Evolutionary conservation across 805 yeast genomes (phyloP).

Genomic region (Ogataea glucozyma): DNA sequence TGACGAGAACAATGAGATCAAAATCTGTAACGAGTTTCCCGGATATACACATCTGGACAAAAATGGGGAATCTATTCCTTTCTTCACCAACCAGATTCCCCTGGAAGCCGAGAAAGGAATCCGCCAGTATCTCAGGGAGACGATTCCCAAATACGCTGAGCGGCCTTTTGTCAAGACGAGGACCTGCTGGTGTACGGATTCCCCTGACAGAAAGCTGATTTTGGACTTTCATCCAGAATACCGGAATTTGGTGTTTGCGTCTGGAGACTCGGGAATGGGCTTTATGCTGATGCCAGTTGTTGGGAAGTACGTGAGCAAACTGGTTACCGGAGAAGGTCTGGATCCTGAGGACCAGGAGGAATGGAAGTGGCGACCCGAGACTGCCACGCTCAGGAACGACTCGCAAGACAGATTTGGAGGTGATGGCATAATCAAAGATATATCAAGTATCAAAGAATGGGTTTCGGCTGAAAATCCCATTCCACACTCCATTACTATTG

Average conservation of each 20-base stretch:
- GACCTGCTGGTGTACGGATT: slow-evolving; percentile 33
- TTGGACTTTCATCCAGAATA: slow-evolving; percentile 24
- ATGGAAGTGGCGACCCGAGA: slow-evolving; percentile 19
- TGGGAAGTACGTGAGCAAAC: slow-evolving; percentile 23
- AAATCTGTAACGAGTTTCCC: slow-evolving; percentile 36
- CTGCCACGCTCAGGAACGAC: slow-evolving; percentile 16
- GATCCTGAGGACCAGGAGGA: slow-evolving; percentile 1
- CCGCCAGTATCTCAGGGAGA: slow-evolving; percentile 26
- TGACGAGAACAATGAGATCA: slow-evolving; percentile 38
- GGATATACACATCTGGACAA: slow-evolving; percentile 23
- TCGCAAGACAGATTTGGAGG: slow-evolving; percentile 36
- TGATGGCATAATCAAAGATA: slow-evolving; percentile 29
- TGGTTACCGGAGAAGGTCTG: slow-evolving; percentile 8
- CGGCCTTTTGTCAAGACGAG: slow-evolving; percentile 19
- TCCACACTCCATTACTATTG: slow-evolving; percentile 16
- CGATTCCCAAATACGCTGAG: slow-evolving; percentile 40
- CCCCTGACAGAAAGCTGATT: slow-evolving; percentile 28
- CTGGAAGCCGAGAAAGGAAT: slow-evolving; percentile 26
- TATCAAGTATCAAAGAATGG: slow-evolving; percentile 31
- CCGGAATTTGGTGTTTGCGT: slow-evolving; percentile 19
- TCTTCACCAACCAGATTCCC: slow-evolving; percentile 36
- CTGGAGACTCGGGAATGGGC: slow-evolving; percentile 32
- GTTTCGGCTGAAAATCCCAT: slow-evolving; percentile 19
- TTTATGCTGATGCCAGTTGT: slow-evolving; percentile 31
- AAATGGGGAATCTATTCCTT: slow-evolving; percentile 23